phyloP scores from a whole-genome alignment of 2,329 filamentous ascomycete species.

The Aureobasidium musti region DNA sequence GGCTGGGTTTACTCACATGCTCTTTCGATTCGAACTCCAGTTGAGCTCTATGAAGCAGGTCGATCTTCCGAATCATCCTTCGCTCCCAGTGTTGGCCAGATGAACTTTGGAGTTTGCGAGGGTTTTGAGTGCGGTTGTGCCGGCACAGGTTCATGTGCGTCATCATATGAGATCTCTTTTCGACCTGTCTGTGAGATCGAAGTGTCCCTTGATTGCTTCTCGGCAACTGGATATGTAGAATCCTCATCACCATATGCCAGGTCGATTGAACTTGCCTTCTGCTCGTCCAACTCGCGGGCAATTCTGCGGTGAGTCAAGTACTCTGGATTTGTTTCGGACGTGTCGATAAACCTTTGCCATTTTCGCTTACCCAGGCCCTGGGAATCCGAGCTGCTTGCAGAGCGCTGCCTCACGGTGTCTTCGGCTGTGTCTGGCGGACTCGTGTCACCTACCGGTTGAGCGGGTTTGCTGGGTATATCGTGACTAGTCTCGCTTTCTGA shows the following conservation, averaged over 20 bases:
- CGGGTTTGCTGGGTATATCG: background rate
- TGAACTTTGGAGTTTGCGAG: background rate
- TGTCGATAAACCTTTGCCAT: slow-evolving; percentile 43
- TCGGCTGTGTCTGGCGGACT: background rate
- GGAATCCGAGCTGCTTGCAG: slow-evolving; percentile 10
- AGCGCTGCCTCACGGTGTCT: background rate
- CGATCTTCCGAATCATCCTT: background rate
- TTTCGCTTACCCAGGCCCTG: slow-evolving; percentile 37
- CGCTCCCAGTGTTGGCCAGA: slow-evolving; percentile 24
- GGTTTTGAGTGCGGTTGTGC: background rate
- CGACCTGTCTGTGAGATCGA: background rate
- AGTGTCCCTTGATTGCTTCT: background rate
- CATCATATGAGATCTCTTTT: background rate
- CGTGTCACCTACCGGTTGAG: background rate
- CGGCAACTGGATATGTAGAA: background rate
- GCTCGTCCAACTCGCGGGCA: slow-evolving; percentile 49
- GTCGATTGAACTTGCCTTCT: slow-evolving; percentile 44
- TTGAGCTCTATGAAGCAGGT: background rate
- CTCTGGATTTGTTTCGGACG: slow-evolving; percentile 41
- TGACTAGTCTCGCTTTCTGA: background rate
- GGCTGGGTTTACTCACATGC: background rate
- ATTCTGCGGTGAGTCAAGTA: slow-evolving; percentile 50
- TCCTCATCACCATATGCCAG: slow-evolving; percentile 50
- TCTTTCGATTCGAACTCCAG: background rate
- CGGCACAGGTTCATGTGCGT: background rate